phyloP scores from a whole-genome alignment of 495 filamentous ascomycete genomes.

The Penicillium parvum region DNA sequence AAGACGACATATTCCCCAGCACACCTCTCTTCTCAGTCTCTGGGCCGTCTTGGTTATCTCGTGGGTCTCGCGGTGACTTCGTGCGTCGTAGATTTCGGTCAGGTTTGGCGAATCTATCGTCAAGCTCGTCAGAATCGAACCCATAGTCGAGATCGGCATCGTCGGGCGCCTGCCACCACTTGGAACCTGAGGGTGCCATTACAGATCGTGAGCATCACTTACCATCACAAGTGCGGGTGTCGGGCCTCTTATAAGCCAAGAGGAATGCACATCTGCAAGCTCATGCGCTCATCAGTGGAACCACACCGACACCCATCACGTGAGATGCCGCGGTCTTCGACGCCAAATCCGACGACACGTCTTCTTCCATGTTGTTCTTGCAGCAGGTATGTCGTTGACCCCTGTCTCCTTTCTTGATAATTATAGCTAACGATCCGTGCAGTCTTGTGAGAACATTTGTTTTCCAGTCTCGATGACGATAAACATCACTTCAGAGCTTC shows the following conservation, averaged over 20 bases:
- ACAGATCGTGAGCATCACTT: not conserved
- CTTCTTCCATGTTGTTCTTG: constrained; percentile 2
- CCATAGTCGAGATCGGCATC: constrained; percentile 28
- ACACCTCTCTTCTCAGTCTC: constrained; percentile 12
- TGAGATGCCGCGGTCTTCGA: constrained; percentile 11
- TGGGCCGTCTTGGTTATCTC: constrained; percentile 3
- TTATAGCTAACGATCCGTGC: not conserved
- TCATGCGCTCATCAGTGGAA: constrained; percentile 28
- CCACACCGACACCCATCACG: constrained; percentile 19
- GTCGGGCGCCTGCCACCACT: constrained; percentile 23
- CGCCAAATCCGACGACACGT: constrained; percentile 16
- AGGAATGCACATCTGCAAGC: constrained; percentile 17
- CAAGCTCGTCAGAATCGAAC: constrained; percentile 30
- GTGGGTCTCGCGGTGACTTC: constrained; percentile 2
- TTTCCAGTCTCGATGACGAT: constrained; percentile 36
- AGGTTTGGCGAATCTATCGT: constrained; percentile 20
- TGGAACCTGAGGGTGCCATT: constrained; percentile 17
- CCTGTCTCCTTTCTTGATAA: not conserved
- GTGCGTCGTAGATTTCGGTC: constrained; percentile 8
- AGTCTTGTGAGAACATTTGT: constrained; percentile 5
- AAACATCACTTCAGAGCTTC: constrained; percentile 33
- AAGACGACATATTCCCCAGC: constrained; percentile 48
- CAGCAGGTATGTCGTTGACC: constrained; percentile 3
- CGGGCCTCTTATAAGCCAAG: constrained; percentile 17
- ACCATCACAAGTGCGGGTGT: constrained; percentile 12